Evolutionary conservation across 495 filamentous ascomycete species (phyloP).

Genomic region (Xylaria intraflava): DNA sequence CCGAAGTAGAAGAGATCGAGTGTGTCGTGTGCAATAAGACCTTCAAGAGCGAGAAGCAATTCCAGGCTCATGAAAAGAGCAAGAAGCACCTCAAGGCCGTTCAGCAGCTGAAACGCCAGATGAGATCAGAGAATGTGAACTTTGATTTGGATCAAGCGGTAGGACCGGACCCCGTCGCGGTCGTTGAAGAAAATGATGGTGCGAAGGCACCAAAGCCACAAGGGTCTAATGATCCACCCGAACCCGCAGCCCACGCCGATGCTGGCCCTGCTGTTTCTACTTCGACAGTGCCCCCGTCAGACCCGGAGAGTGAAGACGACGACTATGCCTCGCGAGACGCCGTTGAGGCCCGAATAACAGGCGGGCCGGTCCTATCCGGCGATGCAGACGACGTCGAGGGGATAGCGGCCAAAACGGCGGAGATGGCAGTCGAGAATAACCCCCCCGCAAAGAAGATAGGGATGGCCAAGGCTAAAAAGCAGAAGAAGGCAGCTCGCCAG

Average conservation of each 20-base stretch:
- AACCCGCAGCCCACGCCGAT: constrained; percentile 1
- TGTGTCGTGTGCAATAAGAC: constrained; percentile 87
- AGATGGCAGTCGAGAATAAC: constrained; percentile 12
- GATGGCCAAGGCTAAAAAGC: constrained; percentile 82
- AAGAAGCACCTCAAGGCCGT: constrained; percentile 90
- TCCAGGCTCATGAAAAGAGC: constrained; percentile 88
- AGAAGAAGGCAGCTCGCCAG: constrained; percentile 67
- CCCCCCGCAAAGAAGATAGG: constrained; percentile 52
- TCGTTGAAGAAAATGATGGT: background rate
- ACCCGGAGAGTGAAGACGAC: constrained; percentile 27
- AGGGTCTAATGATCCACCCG: background rate
- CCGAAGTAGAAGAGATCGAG: constrained; percentile 61
- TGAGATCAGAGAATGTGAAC: constrained; percentile 66
- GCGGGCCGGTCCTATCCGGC: background rate
- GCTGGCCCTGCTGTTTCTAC: constrained; percentile 3
- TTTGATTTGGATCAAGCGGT: constrained; percentile 45
- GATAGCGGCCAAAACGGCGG: background rate
- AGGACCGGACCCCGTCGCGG: background rate
- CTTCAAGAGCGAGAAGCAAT: constrained; percentile 92
- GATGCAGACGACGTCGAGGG: constrained; percentile 4
- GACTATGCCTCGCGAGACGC: constrained; percentile 39
- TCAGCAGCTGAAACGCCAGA: constrained; percentile 69
- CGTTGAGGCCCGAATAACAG: constrained; percentile 32
- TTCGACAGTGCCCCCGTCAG: constrained; percentile 3
- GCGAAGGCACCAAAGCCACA: background rate